A percentile compares a stretch with the other conserved stretches of the same genome.
These are phyloP conservation scores for Parmelia sp. DNA, from an alignment of 495 filamentous ascomycete genomes.

Conservation along the genomic window DNA sequence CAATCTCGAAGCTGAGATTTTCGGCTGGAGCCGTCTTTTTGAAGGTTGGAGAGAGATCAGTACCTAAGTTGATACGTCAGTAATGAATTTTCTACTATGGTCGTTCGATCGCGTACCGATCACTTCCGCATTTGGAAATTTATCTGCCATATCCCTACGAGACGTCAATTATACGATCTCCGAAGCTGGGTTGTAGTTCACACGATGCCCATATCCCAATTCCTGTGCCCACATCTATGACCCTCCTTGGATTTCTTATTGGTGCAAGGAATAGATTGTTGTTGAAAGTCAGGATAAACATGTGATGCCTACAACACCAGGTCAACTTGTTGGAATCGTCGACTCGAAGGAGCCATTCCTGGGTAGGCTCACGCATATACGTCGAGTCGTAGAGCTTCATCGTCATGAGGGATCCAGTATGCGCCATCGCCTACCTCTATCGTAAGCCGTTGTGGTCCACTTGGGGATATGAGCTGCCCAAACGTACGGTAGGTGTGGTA, in stretches of 20 bases:
- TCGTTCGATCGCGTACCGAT: constrained; percentile 32
- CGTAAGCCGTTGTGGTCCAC: constrained; percentile 4
- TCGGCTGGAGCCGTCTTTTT: constrained; percentile 36
- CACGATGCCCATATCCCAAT: constrained; percentile 26
- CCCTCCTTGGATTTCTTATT: constrained; percentile 21
- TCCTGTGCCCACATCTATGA: constrained; percentile 26
- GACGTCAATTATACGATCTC: constrained; percentile 17
- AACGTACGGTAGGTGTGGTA: constrained; percentile 37
- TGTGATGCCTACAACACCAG: constrained; percentile 35
- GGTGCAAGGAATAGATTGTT: constrained; percentile 28
- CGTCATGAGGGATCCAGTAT: constrained; percentile 37
- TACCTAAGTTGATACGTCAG: constrained; percentile 27
- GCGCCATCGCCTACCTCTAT: constrained; percentile 27
- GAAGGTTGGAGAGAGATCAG: constrained; percentile 43
- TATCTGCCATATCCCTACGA: constrained; percentile 40
- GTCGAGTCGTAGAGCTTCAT: constrained; percentile 31
- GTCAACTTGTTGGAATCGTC: background rate
- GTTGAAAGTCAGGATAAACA: constrained; percentile 39
- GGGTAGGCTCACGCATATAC: constrained; percentile 29
- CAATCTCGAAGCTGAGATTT: constrained; percentile 50
- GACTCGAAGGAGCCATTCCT: background rate
- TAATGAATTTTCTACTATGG: background rate
- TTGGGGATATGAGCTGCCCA: background rate
- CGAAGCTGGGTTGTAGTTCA: constrained; percentile 1
- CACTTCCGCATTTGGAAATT: constrained; percentile 41